These are phyloP conservation scores for Aspergillus floridensis DNA, from an alignment of 2,329 filamentous ascomycete genomes.

Conservation along the genomic window DNA sequence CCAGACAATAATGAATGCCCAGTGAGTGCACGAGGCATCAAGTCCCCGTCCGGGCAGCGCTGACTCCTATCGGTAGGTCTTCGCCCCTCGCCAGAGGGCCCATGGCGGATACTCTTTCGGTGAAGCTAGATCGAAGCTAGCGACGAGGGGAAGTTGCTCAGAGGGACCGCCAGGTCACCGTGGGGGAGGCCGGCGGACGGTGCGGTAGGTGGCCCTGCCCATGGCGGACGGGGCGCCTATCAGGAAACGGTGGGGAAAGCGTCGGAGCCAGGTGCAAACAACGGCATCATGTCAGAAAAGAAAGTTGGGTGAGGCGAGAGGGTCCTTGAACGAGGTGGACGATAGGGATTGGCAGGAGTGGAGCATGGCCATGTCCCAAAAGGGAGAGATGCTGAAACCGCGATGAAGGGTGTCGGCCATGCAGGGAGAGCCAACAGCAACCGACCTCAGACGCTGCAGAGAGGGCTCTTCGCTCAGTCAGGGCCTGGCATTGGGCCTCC, in stretches of 20 bases:
- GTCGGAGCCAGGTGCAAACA: slow-evolving; percentile 17
- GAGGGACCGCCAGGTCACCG: slow-evolving; percentile 25
- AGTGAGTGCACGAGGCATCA: slow-evolving; percentile 12
- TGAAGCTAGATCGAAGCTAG: slow-evolving; percentile 24
- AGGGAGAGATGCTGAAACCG: slow-evolving; percentile 11
- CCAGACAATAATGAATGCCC: slow-evolving; percentile 9
- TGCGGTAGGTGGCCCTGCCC: slow-evolving; percentile 22
- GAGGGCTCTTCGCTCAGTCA: neutral
- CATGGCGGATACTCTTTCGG: slow-evolving; percentile 20
- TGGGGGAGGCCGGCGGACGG: slow-evolving; percentile 21
- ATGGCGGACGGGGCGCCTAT: slow-evolving; percentile 17
- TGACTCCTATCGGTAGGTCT: slow-evolving; percentile 8
- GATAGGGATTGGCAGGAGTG: slow-evolving; percentile 18
- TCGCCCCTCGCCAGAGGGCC: slow-evolving; percentile 8
- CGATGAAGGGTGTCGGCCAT: neutral
- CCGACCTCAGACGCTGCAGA: neutral
- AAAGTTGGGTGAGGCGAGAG: slow-evolving; percentile 19
- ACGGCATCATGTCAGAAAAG: slow-evolving; percentile 17
- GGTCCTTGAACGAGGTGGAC: slow-evolving; percentile 14
- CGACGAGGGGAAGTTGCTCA: slow-evolving; percentile 13
- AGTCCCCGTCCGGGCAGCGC: slow-evolving; percentile 7
- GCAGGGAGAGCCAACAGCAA: neutral
- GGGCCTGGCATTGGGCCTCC: slow-evolving; percentile 5
- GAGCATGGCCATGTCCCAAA: slow-evolving; percentile 9
- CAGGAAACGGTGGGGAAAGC: slow-evolving; percentile 20